phyloP scores from a whole-genome alignment of 73 alveolate genomes.

The Symbiodinium natans region DNA sequence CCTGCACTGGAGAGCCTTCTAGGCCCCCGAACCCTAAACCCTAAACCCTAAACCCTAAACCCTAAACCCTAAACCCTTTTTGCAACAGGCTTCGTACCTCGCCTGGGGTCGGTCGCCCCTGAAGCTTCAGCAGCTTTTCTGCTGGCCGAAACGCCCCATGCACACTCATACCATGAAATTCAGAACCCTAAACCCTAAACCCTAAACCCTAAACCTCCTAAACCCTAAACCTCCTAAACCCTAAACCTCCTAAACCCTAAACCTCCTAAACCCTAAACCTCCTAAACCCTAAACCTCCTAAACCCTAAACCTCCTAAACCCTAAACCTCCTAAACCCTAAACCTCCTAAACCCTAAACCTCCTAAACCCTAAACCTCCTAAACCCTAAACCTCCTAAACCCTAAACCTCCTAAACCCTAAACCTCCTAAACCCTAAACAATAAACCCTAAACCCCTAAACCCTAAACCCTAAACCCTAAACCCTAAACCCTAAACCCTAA shows the following conservation, averaged over 20 bases:
- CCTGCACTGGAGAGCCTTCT: too few relatives aligned
- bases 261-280: neutral
- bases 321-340: neutral
- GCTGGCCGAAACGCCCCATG: too few relatives aligned
- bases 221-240: slow-evolving; percentile 2
- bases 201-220: neutral
- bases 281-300: slow-evolving; percentile 9
- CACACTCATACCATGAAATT: too few relatives aligned
- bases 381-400: neutral
- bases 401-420: neutral
- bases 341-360: slow-evolving; percentile 11
- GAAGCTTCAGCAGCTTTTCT: too few relatives aligned
- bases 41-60: neutral
- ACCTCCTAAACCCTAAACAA: neutral
- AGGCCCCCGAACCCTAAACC: neutral
- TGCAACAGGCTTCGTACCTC: too few relatives aligned
- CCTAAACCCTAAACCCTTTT: slow-evolving; percentile 3
- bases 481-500: neutral
- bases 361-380: neutral
- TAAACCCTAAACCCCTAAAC: too few relatives aligned
- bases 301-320: neutral
- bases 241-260: neutral
- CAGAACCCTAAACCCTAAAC: neutral
- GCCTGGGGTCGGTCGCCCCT: too few relatives aligned
- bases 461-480: too few relatives aligned